phyloP scores from a whole-genome alignment of 73 alveolate species.

The Paramecium sexaurelia region DNA sequence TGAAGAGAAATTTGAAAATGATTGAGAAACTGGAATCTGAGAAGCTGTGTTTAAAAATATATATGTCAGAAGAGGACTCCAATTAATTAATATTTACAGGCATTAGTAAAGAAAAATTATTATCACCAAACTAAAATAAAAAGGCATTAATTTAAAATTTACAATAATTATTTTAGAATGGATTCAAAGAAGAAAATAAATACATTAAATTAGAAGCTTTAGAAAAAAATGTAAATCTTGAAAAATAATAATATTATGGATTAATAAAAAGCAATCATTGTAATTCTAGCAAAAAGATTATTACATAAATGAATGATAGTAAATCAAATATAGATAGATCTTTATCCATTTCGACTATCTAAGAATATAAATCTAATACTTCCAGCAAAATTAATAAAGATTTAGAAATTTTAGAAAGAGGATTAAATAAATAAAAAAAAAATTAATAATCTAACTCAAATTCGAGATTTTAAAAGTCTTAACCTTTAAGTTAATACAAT shows the following conservation, averaged over 20 bases:
- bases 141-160: neutral
- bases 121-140: slow-evolving; percentile 3
- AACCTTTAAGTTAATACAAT: neutral
- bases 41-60: slow-evolving; percentile 18
- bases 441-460: neutral
- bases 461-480: neutral
- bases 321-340: neutral
- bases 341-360: neutral
- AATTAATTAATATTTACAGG: slow-evolving; percentile 41
- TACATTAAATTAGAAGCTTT: slow-evolving; percentile 30
- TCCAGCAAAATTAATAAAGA: neutral
- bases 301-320: neutral
- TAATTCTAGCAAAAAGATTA: neutral
- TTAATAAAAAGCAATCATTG: neutral
- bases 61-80: neutral
- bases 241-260: neutral
- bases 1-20: neutral
- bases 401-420: neutral
- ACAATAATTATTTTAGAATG: neutral
- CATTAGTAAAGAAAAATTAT: neutral
- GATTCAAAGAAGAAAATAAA: neutral
- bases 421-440: neutral
- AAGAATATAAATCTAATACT: neutral
- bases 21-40: slow-evolving; percentile 43
- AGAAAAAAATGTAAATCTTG: neutral